These are phyloP conservation scores for Pichia sp. DNA, from an alignment of 1,139 yeast genomes.

Conservation along the genomic window DNA sequence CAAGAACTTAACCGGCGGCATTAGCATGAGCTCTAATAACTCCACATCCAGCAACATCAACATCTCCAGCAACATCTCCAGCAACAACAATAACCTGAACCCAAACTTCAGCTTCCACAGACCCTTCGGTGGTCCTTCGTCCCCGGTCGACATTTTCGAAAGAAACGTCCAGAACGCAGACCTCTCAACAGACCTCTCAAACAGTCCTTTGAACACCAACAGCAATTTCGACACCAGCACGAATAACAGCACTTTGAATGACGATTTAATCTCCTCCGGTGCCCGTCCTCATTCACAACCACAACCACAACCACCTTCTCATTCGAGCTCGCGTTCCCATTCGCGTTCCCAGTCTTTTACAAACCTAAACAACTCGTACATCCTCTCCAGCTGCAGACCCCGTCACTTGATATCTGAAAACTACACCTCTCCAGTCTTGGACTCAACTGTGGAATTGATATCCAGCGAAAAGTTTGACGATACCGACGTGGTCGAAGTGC, in stretches of 20 bases:
- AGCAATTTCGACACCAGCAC: too few species aligned
- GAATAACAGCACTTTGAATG: too few species aligned
- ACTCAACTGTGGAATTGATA: slow-evolving; percentile 32
- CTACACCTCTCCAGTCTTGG: slow-evolving; percentile 32
- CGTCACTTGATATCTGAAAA: slow-evolving; percentile 28
- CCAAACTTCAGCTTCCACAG: not conserved
- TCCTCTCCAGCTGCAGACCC: slow-evolving; percentile 11
- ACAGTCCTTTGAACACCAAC: not conserved
- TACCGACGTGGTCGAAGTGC: slow-evolving; percentile 29
- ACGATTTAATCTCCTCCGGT: too few species aligned
- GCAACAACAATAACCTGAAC: not conserved
- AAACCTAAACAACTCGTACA: not conserved
- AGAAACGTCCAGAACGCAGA: slow-evolving; percentile 14
- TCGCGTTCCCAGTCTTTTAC: not conserved
- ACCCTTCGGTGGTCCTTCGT: not conserved
- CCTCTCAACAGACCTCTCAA: not conserved
- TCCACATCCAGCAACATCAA: not conserved
- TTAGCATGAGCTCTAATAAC: not conserved
- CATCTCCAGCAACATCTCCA: not conserved
- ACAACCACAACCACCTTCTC: not conserved
- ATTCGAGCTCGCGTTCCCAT: not conserved
- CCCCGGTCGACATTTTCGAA: slow-evolving; percentile 17
- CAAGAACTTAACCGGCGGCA: not conserved
- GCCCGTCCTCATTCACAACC: not conserved
- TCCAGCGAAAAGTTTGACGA: slow-evolving; percentile 20